Conservation (phyloP, 2,329 filamentous ascomycete genomes). For the Didymella exigua region DNA sequence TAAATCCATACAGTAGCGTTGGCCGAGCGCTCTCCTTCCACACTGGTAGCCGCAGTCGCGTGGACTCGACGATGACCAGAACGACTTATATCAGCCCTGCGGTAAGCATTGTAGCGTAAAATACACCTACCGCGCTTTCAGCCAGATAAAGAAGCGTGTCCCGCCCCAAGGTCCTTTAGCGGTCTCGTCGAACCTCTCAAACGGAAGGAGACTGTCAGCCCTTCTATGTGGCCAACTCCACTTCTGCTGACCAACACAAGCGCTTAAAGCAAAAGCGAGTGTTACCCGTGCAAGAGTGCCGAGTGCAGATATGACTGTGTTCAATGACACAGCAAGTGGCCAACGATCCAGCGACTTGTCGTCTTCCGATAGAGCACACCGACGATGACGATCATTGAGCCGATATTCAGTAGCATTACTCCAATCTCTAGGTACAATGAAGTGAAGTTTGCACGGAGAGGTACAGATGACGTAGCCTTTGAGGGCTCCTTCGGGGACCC, state of each 20-base stretch:
- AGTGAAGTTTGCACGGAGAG: no score
- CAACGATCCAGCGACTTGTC: conserved; percentile 10
- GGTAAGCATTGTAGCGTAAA: conserved; percentile 3
- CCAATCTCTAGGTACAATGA: conserved; percentile 10
- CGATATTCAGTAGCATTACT: not conserved
- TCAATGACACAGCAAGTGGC: conserved; percentile 12
- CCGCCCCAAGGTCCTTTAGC: conserved; percentile 21
- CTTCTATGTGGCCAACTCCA: conserved; percentile 18
- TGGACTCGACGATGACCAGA: conserved; percentile 1
- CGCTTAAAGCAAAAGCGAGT: conserved; percentile 19
- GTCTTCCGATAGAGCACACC: conserved; percentile 10
- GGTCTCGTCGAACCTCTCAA: conserved; percentile 23
- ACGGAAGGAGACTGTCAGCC: conserved; percentile 4
- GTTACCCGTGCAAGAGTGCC: conserved; percentile 17
- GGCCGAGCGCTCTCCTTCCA: conserved; percentile 14
- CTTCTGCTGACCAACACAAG: conserved; percentile 23
- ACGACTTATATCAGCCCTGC: conserved; percentile 4
- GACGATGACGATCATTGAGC: conserved; percentile 7
- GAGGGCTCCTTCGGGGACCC: no score
- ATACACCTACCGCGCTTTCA: conserved; percentile 12
- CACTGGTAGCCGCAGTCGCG: not conserved
- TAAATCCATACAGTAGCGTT: conserved; percentile 10
- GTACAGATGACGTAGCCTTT: no score
- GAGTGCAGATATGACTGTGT: conserved; percentile 15
- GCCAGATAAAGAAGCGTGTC: conserved; percentile 14